These are phyloP conservation scores for Cordia subcordata DNA, from an alignment of 257 asterid species.

Conservation along the genomic window DNA sequence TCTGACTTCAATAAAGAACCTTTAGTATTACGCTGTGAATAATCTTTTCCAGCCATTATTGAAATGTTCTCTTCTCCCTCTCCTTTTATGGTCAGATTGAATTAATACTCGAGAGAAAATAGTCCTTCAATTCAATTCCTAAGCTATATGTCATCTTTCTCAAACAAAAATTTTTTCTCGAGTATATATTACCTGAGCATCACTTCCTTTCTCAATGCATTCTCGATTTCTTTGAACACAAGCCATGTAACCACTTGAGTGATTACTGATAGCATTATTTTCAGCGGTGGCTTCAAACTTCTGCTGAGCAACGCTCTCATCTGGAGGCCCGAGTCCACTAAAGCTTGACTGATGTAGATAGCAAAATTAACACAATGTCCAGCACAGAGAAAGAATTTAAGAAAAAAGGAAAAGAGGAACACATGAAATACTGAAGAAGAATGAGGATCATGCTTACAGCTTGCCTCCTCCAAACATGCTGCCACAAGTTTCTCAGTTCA, in stretches of 20 bases:
- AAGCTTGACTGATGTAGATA: conserved; percentile 44
- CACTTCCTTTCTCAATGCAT: conserved; percentile 71
- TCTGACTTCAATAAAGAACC: no score
- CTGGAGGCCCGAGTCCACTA: conserved; percentile 59
- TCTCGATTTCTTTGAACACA: conserved; percentile 52
- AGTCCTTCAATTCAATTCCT: no score
- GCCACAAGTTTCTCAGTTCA: conserved; percentile 96
- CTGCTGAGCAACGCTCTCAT: conserved; percentile 59
- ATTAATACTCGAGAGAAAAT: no score
- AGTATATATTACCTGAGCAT: conserved; percentile 64
- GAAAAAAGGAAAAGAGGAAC: neutral
- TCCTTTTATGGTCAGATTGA: no score
- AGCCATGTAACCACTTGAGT: conserved; percentile 67
- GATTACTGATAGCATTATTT: conserved; percentile 59
- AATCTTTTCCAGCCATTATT: no score
- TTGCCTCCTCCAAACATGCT: conserved; percentile 98
- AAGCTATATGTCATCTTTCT: no score
- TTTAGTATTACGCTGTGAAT: no score
- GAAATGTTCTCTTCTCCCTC: no score
- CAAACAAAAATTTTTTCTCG: neutral
- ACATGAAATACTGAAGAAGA: conserved; percentile 9
- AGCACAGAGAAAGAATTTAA: neutral
- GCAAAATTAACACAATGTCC: conserved; percentile 14
- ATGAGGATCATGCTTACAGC: conserved; percentile 45
- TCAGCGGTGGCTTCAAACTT: conserved; percentile 84